These are phyloP conservation scores for Kwoniella shivajii DNA, from an alignment of 1,284 basidiomycete genomes.

Conservation along the genomic window DNA sequence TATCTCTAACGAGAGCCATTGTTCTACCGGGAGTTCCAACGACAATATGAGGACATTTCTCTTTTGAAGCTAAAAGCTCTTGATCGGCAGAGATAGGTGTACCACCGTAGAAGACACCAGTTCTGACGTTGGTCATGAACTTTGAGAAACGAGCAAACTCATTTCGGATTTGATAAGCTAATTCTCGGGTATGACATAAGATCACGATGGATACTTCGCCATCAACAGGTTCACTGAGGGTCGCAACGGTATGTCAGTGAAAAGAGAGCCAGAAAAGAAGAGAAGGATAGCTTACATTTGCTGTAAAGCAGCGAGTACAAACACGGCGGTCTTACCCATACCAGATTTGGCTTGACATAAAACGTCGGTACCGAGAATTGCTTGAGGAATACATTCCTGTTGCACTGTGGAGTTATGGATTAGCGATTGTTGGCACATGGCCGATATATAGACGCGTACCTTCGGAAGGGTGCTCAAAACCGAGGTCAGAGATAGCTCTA, in stretches of 20 bases:
- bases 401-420: slow-evolving; percentile 67
- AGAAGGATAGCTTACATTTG: slow-evolving; percentile 63
- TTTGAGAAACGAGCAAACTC: slow-evolving; percentile 99
- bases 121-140: slow-evolving; percentile 99
- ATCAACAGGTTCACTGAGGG: slow-evolving; percentile 80
- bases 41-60: slow-evolving; percentile 96
- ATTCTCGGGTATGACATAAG: slow-evolving; percentile 97
- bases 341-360: slow-evolving; percentile 99
- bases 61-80: slow-evolving; percentile 93
- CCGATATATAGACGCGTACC: slow-evolving; percentile 61
- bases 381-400: slow-evolving; percentile 99
- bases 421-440: neutral
- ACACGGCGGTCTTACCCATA: slow-evolving; percentile 99
- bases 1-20: slow-evolving; percentile 90
- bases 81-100: slow-evolving; percentile 93
- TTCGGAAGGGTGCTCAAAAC: slow-evolving; percentile 99
- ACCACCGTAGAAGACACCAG: slow-evolving; percentile 97
- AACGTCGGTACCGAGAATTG: slow-evolving; percentile 98
- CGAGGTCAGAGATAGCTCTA: slow-evolving; percentile 96
- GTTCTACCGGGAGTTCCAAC: slow-evolving; percentile 97
- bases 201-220: slow-evolving; percentile 98
- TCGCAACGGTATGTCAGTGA: neutral
- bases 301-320: slow-evolving; percentile 95
- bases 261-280: neutral
- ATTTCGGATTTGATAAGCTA: slow-evolving; percentile 99